Evolutionary conservation across 176 grass and related monocot species (phyloP), one percentile per base, ranked within the genome.

Genomic region (Zizania latifolia): DNA sequence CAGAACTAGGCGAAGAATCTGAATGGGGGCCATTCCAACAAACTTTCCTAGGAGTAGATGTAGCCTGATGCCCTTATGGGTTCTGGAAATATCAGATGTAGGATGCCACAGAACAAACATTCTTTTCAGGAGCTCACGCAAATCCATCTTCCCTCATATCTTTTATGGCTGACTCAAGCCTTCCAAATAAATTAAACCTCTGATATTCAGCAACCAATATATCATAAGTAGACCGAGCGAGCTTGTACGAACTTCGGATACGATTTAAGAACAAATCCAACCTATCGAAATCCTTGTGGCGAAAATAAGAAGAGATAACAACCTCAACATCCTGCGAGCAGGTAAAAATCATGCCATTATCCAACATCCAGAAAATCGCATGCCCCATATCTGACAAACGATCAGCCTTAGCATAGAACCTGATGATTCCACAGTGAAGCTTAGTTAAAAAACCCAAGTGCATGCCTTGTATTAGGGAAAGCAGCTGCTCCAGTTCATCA

Each of bases 261-360:
- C 35, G 77, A 38, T 81, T 78, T 44, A 89, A 81, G 30, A 89
- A 85, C 10, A 81, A 31, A 81, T 89, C 87, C 87, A 89, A 81
- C 56, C 71, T 67, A 41, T 54, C 58, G 36, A 89, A 85, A 15
- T 79, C 75, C 63, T 81, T 81, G 24, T 67, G 70, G 31, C 65
- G 76, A 55, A 89, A 85, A 71, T 89, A 89, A 85, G 53, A 73
- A 58, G 77, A 81, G 13, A 89, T 89, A n/a, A 81, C 68, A 59
- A 59, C 87, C n/a, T n/a, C n/a, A n/a, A n/a, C n/a, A n/a, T n/a
- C 82, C 44, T 89, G 72, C 0, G 70, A 58, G 57, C 65, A 51
- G 35, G 54, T 15, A 85, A 85, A 89, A 6, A 77, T 81, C 45
- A 72, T 58, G 38, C 72, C 71, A 21, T 60, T 68, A 44, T 85